Evolutionary conservation across 768 basidiomycete species (phyloP), one percentile per base, ranked within the genome.

Genomic region (Phylloporus rhodoxanthus): DNA sequence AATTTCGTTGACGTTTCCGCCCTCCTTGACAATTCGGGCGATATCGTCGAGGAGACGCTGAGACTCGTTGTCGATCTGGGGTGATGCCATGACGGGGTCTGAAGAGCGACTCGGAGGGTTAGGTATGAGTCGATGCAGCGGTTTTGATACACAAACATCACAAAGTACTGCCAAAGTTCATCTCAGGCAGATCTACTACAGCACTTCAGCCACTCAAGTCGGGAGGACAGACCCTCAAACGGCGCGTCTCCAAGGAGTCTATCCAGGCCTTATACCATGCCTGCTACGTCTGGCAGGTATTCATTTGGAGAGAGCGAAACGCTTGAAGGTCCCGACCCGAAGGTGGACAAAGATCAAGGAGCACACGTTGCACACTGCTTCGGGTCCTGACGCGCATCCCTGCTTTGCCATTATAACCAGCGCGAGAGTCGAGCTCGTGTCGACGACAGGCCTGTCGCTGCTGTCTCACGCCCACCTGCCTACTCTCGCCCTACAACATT

Each of bases 231-330:
- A 84, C 85, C 4, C 72, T 94, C 51, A 87, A 84, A 67, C 91
- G 91, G 90, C 91, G 47, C 50, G 78, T 46, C n/a, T 20, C 2
- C 23, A 30, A 14, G 1, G 4, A 2, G 4, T 8, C 32, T 11
- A 7, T 34, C 0, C 9, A 17, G 19, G 25, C 20, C 28, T 1
- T 9, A 4, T 17, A 11, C n/a, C n/a, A n/a, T n/a, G n/a, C n/a
- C n/a, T n/a, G n/a, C n/a, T n/a, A n/a, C n/a, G n/a, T n/a, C n/a
- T n/a, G n/a, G n/a, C n/a, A 95, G 61, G 96, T 96, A 17, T 79
- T 97, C 69, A 92, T 99, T 57, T 99, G 96, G 96, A 96, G 94
- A 63, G 94, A 98, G 67, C 87, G n/a, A 90, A 63, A 57, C 53
- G 0, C 63, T n/a, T n/a, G n/a, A 64, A 44, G 80, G 79, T 14